Evolutionary conservation across 2,329 filamentous ascomycete species (phyloP).

Genomic region (Pezicula radicicola): DNA sequence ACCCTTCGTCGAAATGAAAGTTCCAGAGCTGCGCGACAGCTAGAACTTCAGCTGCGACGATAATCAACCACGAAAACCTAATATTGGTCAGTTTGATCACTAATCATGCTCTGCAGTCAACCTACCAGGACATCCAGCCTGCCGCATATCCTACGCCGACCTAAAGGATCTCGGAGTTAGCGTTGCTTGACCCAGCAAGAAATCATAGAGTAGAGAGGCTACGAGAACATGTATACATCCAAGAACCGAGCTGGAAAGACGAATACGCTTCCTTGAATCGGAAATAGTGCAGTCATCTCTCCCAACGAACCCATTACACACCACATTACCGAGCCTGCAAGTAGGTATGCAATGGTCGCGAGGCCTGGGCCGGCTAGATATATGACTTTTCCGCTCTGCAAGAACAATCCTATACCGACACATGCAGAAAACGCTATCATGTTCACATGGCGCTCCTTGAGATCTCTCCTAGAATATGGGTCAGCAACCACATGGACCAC

Average conservation of each 20-base stretch:
- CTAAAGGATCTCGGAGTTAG: too few species aligned
- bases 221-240: neutral
- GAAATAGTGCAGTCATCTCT: slow-evolving; percentile 37
- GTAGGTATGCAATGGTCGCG: slow-evolving; percentile 36
- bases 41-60: slow-evolving; percentile 33
- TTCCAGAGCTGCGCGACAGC: slow-evolving; percentile 37
- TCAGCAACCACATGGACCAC: neutral
- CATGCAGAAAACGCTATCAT: slow-evolving; percentile 40
- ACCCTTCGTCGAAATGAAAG: slow-evolving; percentile 33
- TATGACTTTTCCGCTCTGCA: slow-evolving; percentile 40
- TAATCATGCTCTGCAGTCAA: neutral
- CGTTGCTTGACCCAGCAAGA: too few species aligned
- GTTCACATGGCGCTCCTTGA: slow-evolving; percentile 39
- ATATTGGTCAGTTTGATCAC: neutral
- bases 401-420: slow-evolving; percentile 42
- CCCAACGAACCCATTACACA: slow-evolving; percentile 40
- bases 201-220: too few species aligned
- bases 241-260: slow-evolving; percentile 13
- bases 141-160: slow-evolving; percentile 12
- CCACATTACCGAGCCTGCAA: slow-evolving; percentile 45
- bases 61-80: slow-evolving; percentile 31
- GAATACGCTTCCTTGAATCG: slow-evolving; percentile 30
- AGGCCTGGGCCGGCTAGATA: slow-evolving; percentile 40
- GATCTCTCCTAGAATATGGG: neutral
- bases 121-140: slow-evolving; percentile 40